Evolutionary conservation across 192 early-diverging fungal genomes (phyloP), one percentile per base, ranked within the genome.

Genomic region (Geosiphon pyriformis): DNA sequence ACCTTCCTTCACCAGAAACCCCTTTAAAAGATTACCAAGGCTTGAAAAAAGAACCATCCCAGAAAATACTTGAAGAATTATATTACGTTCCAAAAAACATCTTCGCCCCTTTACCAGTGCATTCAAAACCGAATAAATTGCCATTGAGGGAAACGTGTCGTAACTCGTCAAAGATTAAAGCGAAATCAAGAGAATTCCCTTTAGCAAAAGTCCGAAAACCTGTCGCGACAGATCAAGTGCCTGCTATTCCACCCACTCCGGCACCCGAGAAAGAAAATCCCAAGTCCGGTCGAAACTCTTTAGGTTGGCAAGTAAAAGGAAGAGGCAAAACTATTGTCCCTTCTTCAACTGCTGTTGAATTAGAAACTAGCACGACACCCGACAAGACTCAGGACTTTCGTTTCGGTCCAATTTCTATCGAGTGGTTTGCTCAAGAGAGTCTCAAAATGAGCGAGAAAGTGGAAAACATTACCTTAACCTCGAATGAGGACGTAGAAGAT

Each of bases 371-470:
- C 22, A 4, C 20, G 17, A 51, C 18, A 33, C 30, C 34, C n/a
- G 25, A 65, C 37, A 65, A 65, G 53, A 53, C 62, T n/a, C 62
- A 65, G 26, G 72, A 73, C 56, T 69, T 69, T 56, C 50, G 72
- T 37, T 69, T 73, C 20, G 67, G 67, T n/a, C 64, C 69, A 51
- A 61, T 73, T 50, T 52, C 55, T 23, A 65, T 70, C 22, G 72
- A 73, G 66, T 73, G 72, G 72, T 29, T 73, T 59, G 72, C 69
- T 34, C 58, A 70, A 35, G 20, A 27, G 23, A 59, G 55, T 47
- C 27, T 10, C 47, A 55, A 53, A 2, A 67, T 61, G 59, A 61
- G 23, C 32, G 49, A 42, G 32, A 58, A 63, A 15, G 27, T 52
- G 18, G 32, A 51, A 50, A 48, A 61, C 3, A 31, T 55, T n/a